These are phyloP conservation scores for Oryza nivara DNA, from an alignment of 176 grass and related monocot species.

Conservation along the genomic window DNA sequence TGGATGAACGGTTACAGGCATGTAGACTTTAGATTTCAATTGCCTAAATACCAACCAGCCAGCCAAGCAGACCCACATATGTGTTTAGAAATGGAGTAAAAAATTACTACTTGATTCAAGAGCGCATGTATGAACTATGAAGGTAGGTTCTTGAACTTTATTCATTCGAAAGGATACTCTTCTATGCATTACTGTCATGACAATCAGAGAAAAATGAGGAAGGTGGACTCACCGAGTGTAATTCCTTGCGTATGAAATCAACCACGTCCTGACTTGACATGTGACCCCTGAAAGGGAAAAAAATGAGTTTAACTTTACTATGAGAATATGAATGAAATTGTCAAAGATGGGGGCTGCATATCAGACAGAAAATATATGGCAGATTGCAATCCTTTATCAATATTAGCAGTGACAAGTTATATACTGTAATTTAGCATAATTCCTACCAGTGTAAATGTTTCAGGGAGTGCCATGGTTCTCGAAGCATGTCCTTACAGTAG, in stretches of 20 bases:
- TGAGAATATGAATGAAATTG: conserved; percentile 8
- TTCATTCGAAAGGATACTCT: neutral
- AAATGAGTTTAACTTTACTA: neutral
- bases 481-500: no score
- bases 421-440: neutral
- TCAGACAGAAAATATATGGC: neutral
- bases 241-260: neutral
- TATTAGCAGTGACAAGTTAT: neutral
- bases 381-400: conserved; percentile 15
- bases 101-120: neutral
- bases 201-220: neutral
- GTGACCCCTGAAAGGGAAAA: neutral
- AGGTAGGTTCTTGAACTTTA: neutral
- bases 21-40: neutral
- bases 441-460: conserved; percentile 18
- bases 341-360: neutral
- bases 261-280: conserved; percentile 20
- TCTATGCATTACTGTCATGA: neutral
- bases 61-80: neutral
- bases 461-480: neutral
- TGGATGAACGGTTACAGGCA: neutral
- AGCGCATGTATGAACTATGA: neutral
- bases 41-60: neutral
- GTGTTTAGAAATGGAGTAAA: neutral
- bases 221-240: conserved; percentile 20